These are phyloP conservation scores for Choricystis sp. DNA, from an alignment of 139 green algal genomes.

Conservation along the genomic window DNA sequence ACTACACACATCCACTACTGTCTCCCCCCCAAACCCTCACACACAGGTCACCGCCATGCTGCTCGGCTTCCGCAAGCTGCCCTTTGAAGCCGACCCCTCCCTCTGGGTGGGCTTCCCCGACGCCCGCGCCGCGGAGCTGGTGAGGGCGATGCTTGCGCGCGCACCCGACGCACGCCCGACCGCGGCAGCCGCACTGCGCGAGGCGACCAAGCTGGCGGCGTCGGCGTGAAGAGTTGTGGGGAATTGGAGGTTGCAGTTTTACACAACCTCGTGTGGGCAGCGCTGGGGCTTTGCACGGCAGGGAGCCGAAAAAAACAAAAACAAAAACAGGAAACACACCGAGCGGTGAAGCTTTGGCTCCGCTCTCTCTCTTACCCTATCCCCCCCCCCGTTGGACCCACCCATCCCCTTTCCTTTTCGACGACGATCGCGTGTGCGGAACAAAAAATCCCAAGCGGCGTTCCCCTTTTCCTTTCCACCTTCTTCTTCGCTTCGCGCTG, in stretches of 20 bases:
- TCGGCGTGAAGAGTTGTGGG: too few relatives aligned
- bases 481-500: too few relatives aligned
- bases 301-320: not conserved
- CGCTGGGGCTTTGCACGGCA: not conserved
- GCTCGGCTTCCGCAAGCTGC: conserved; percentile 2
- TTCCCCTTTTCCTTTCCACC: too few relatives aligned
- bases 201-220: not conserved
- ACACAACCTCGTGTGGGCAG: not conserved
- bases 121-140: not conserved
- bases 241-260: too few relatives aligned
- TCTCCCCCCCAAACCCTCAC: too few relatives aligned
- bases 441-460: too few relatives aligned
- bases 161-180: not conserved
- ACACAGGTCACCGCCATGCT: conserved; percentile 1
- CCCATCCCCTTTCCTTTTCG: too few relatives aligned
- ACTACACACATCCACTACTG: too few relatives aligned
- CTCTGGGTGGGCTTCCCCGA: conserved; percentile 7
- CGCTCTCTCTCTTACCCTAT: too few relatives aligned
- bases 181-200: not conserved
- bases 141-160: not conserved
- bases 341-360: too few relatives aligned
- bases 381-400: too few relatives aligned
- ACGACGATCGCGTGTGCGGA: too few relatives aligned
- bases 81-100: conserved; percentile 6
- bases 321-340: not conserved